Evolutionary conservation across 345 rosid genomes (phyloP).

Genomic region (Eucalyptus regnans): DNA sequence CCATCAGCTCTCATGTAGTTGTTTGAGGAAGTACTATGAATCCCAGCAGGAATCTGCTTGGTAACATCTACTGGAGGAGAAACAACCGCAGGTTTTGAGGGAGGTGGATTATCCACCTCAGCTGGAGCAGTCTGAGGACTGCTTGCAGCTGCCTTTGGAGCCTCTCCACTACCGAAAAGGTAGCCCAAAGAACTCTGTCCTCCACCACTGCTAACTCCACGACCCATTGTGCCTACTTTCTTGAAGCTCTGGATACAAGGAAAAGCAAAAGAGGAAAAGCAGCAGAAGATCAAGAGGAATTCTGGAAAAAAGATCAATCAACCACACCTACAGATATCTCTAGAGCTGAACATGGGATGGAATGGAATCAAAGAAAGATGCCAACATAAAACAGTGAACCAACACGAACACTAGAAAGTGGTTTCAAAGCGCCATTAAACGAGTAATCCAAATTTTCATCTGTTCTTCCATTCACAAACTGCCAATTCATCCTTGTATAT

Average conservation of each 20-base stretch:
- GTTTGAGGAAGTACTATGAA: slow-evolving; percentile 45
- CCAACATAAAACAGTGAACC: neutral
- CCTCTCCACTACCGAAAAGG: slow-evolving; percentile 64
- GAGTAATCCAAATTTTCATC: neutral
- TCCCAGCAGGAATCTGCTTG: slow-evolving; percentile 64
- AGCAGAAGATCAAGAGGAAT: neutral
- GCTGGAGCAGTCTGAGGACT: slow-evolving; percentile 14
- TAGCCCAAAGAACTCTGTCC: slow-evolving; percentile 88
- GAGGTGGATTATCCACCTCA: slow-evolving; percentile 13
- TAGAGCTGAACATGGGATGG: neutral
- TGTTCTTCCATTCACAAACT: neutral
- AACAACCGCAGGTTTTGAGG: slow-evolving; percentile 24
- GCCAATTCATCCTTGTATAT: neutral
- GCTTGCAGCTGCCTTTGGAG: slow-evolving; percentile 43
- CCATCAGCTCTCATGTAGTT: slow-evolving; percentile 75
- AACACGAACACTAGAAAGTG: neutral
- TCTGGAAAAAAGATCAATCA: neutral
- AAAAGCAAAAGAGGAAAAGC: neutral
- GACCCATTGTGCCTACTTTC: slow-evolving; percentile 38
- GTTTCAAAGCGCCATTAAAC: neutral
- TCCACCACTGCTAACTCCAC: slow-evolving; percentile 77
- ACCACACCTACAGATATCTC: neutral
- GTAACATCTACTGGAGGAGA: slow-evolving; percentile 29
- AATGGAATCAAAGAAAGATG: neutral
- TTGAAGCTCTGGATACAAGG: neutral